Evolutionary conservation across 192 early-diverging fungal species (phyloP), one percentile per base, ranked within the genome.

Genomic region (Mortierella hygrophila): DNA sequence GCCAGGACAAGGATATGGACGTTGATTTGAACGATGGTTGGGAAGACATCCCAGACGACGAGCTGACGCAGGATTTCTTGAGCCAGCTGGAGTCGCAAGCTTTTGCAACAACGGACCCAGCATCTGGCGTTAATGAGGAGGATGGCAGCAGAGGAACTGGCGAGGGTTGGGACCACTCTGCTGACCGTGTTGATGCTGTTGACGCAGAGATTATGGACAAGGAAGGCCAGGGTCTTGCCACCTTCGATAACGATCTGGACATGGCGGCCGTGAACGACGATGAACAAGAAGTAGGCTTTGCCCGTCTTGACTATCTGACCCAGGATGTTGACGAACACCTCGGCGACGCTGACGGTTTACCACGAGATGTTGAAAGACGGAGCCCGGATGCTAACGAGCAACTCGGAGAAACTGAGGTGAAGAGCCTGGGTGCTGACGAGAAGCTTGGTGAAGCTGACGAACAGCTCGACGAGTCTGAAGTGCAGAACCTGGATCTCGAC

Each of bases 21-120:
- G 32, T 57, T 11, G 41, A 76, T 37, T 57, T 76, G 70, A 76
- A 78, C 21, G 68, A 76, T 23, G 75, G 55, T 23, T 73, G 71
- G 81, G 76, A 72, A 20, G 70, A 82, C 37, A 77, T 73, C 23
- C n/a, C 38, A 10, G 70, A 72, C 4, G 75, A 77, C 13, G 75
- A 68, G 41, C 38, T 46, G 46, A 69, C 41, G 20, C n/a, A 77
- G 40, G 40, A 69, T 20, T 35, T n/a, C 32, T 35, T 35, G 47
- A n/a, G 35, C 3, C 44, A 75, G 35, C 44, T 57, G 20, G 52
- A 37, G 0, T 35, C 29, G 21, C 74, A 55, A 0, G 26, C n/a
- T 15, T 20, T 1, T 8, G 29, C 15, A 29, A 2, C 11, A 49
- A 8, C 3, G 13, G 26, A 9, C n/a, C 23, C 21, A 16, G 71